phyloP scores from a whole-genome alignment of 23 red algal genomes.

The Cyanidioschyzon merolae region DNA sequence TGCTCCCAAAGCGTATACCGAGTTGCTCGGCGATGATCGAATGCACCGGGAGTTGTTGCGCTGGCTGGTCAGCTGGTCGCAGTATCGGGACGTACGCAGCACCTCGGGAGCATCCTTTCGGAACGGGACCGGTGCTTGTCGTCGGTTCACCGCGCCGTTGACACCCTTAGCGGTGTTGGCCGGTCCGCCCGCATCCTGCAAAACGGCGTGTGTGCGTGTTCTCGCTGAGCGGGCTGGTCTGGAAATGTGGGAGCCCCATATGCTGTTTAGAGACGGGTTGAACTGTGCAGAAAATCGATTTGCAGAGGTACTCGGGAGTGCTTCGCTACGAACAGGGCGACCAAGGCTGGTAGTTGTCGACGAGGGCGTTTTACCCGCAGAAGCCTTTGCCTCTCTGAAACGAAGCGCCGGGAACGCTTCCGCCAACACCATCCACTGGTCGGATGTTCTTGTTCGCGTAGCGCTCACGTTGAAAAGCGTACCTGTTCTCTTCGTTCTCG shows the following conservation, averaged over 20 bases:
- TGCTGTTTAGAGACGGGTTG: no score
- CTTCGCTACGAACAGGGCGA: neutral
- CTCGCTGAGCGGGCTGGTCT: neutral
- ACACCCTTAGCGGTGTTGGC: neutral
- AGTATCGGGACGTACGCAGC: neutral
- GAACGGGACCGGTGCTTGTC: neutral
- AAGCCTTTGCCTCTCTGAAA: neutral
- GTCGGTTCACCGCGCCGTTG: neutral
- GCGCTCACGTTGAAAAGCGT: neutral
- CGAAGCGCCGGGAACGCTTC: neutral
- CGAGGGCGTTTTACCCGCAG: neutral
- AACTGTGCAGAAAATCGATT: neutral
- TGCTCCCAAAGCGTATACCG: neutral
- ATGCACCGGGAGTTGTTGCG: neutral
- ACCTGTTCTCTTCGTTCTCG: neutral
- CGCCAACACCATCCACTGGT: neutral
- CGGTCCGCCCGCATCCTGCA: neutral
- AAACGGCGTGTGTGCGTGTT: neutral
- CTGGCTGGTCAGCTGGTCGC: constrained; percentile 7
- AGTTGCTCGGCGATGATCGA: constrained; percentile 3
- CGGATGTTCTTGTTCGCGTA: neutral
- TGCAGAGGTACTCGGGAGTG: neutral
- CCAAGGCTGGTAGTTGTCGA: neutral
- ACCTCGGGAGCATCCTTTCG: neutral
- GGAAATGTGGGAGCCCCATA: neutral